phyloP scores from a whole-genome alignment of 2,329 filamentous ascomycete species.

The Lojkania enalia region DNA sequence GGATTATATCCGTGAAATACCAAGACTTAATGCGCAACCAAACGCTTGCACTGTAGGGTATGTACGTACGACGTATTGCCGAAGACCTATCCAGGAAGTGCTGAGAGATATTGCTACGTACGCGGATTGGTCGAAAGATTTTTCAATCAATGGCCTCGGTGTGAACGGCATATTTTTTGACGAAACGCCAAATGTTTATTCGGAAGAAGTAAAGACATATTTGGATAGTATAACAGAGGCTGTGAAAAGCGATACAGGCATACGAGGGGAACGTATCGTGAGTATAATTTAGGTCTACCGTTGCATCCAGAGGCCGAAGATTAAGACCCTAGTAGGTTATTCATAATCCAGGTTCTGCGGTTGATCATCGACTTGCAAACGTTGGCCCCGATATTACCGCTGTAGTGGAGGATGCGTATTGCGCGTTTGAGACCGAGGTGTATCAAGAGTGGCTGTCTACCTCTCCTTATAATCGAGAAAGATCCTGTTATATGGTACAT shows the following conservation, averaged over 20 bases:
- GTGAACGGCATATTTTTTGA: conserved; percentile 58
- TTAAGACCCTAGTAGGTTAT: conserved; percentile 20
- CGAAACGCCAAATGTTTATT: conserved; percentile 48
- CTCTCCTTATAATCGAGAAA: conserved; percentile 24
- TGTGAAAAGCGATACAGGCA: conserved; percentile 13
- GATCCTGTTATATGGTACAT: conserved; percentile 33
- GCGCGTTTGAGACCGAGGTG: conserved; percentile 18
- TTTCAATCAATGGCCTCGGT: conserved; percentile 38
- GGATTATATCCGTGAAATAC: conserved; percentile 52
- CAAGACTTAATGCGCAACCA: conserved; percentile 43
- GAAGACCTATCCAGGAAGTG: conserved; percentile 21
- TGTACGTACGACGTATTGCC: conserved; percentile 55
- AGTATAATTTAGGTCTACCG: neutral
- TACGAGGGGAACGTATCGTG: conserved; percentile 13
- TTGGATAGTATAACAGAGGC: conserved; percentile 22
- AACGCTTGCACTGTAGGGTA: conserved; percentile 58
- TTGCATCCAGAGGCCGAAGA: neutral
- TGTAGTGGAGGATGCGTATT: conserved; percentile 28
- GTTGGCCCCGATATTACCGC: conserved; percentile 32
- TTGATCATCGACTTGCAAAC: conserved; percentile 22
- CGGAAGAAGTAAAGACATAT: conserved; percentile 20
- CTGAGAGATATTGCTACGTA: conserved; percentile 51
- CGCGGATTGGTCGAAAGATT: conserved; percentile 44
- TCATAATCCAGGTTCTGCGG: conserved; percentile 36
- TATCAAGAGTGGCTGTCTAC: conserved; percentile 31